phyloP scores from a whole-genome alignment of 1,139 yeast species.

The Eremothecium sinecaudum region DNA sequence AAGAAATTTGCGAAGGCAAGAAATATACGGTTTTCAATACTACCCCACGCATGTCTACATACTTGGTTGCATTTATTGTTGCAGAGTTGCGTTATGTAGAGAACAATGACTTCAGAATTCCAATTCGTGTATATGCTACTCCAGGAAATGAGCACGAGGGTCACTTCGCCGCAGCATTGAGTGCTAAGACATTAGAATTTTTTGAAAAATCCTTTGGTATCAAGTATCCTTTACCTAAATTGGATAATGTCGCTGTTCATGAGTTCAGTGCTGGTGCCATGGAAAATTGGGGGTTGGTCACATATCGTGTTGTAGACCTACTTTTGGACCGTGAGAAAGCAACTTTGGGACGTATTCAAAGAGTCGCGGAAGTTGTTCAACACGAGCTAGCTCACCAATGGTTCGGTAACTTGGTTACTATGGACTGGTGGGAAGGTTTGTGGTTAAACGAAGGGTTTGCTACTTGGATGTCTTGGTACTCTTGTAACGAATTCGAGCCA shows the following conservation, averaged over 20 bases:
- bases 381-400: constrained; percentile 92
- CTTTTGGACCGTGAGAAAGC: constrained; percentile 59
- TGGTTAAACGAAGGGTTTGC: constrained; percentile 93
- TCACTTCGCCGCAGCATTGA: constrained; percentile 56
- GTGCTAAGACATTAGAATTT: constrained; percentile 66
- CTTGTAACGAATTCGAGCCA: constrained; percentile 67
- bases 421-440: constrained; percentile 93
- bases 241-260: constrained; percentile 77
- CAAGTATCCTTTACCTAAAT: constrained; percentile 70
- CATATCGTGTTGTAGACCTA: constrained; percentile 72
- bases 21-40: constrained; percentile 47
- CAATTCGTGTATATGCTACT: constrained; percentile 74
- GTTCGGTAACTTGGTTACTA: constrained; percentile 87
- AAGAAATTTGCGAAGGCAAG: constrained; percentile 41
- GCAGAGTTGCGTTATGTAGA: constrained; percentile 75
- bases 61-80: constrained; percentile 69
- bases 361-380: constrained; percentile 80
- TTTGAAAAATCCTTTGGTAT: constrained; percentile 64
- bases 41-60: constrained; percentile 76
- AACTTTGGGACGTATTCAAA: constrained; percentile 57
- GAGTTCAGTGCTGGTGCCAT: constrained; percentile 81
- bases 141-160: constrained; percentile 63
- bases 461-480: constrained; percentile 81
- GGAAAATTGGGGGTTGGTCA: constrained; percentile 88
- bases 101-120: constrained; percentile 55